Base-by-base conservation (phyloP, 495 filamentous ascomycete species). In the Emericellopsis terricola region DNA sequence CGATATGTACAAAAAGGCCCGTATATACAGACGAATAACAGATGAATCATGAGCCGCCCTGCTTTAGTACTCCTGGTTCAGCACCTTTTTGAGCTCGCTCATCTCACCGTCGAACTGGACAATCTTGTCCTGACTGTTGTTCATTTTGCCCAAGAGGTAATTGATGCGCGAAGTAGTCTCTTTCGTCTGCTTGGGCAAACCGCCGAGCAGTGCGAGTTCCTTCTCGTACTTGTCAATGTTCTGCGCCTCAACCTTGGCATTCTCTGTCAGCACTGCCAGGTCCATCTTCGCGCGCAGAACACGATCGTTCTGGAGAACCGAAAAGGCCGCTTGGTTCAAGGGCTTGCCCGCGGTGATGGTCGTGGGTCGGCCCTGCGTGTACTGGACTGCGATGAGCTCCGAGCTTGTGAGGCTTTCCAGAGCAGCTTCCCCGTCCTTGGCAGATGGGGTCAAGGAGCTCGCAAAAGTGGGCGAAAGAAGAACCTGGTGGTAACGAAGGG, bases 271-370 rank as follows among this genome's bases (percentile, higher is more conserved):
- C 29, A 83, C 56, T 9, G 67, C 62, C 9, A 92, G 50, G 42
- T 96, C 84, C 49, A 97, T 68, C 37, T 75, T 68, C 6, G 76
- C 67, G 20, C 65, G 61, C 33, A 97, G 51, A 1, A 81, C 83
- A 3, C 58, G 55, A 51, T 96, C 91, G 35, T 70, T 57, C 0
- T 69, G 64, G 15, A 97, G 50, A 20, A 63, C 55, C 36, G 60
- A 56, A 55, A 94, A 97, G 0, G 85, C 86, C 2, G 82, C 74
- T 24, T 69, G 73, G 58, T 85, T 92, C 6, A 97, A 82, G 0
- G 89, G 89, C 46, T 79, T 81, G 10, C 83, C 86, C 2, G 82
- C 78, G 32, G 68, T 73, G 45, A 97, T 73, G 21, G 56, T 59
- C 18, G 69, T 64, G 2, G 89, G 89, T 4, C 81, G 79, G 5